phyloP scores from a whole-genome alignment of 306 rosid species.

The Trifolium fragiferum region DNA sequence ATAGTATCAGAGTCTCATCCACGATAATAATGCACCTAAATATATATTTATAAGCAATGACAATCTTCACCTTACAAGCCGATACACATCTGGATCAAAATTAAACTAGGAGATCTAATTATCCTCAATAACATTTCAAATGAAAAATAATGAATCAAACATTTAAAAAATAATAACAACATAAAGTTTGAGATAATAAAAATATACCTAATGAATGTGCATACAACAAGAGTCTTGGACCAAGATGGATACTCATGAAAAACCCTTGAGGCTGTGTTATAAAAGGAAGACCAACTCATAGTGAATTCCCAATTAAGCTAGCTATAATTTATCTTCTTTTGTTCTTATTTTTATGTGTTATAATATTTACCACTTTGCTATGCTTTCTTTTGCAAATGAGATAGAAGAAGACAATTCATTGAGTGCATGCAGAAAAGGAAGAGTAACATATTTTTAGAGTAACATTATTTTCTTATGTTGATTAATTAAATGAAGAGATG shows the following conservation, averaged over 20 bases:
- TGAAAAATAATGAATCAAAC: neutral
- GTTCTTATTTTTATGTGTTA: neutral
- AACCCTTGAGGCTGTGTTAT: conserved; percentile 58
- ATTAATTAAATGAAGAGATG: conserved; percentile 4
- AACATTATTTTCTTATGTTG: neutral
- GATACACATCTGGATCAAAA: no score
- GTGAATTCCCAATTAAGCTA: conserved; percentile 27
- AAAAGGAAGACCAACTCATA: conserved; percentile 64
- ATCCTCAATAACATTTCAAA: conserved; percentile 2
- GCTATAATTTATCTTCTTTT: conserved; percentile 5
- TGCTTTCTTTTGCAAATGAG: conserved; percentile 13
- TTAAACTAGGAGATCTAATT: neutral
- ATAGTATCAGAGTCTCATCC: no score
- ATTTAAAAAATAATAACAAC: neutral
- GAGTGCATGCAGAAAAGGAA: conserved; percentile 12
- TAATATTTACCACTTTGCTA: neutral
- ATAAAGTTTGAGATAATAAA: conserved; percentile 4
- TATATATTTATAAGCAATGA: no score
- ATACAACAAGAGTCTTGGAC: conserved; percentile 66
- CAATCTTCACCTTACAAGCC: no score
- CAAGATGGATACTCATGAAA: conserved; percentile 63
- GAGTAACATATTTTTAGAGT: conserved; percentile 29
- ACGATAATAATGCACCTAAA: no score
- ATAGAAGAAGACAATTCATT: neutral
- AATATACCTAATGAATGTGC: conserved; percentile 81